Percentiles rank a stretch among this genome's conserved stretches.
Evolutionary conservation across 2,329 filamentous ascomycete genomes (phyloP).

Genomic region (Volutella citrinella): DNA sequence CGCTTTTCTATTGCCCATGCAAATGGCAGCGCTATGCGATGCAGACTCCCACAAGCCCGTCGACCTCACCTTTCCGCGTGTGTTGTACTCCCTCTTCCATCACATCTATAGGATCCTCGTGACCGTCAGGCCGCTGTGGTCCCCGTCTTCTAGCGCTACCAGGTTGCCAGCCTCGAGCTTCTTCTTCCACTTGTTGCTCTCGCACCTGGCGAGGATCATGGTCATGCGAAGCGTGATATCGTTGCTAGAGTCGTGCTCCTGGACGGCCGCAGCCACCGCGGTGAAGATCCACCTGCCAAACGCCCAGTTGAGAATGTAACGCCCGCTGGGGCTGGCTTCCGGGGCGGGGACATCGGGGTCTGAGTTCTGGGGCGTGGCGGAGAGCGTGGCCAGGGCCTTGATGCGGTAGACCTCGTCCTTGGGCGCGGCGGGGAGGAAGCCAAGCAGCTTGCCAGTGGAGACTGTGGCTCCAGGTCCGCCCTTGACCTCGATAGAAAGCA

Average conservation of each 20-base stretch:
- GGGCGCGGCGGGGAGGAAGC: constrained; percentile 68
- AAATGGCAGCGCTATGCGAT: too few relatives aligned
- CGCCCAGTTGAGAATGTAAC: constrained; percentile 97
- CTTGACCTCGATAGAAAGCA: constrained; percentile 74
- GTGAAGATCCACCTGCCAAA: constrained; percentile 96
- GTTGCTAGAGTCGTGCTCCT: constrained; percentile 54
- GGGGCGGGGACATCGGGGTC: constrained; percentile 43
- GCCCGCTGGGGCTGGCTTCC: constrained; percentile 30
- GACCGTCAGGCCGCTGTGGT: constrained; percentile 49
- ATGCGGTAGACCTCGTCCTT: constrained; percentile 97
- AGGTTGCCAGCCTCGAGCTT: constrained; percentile 59
- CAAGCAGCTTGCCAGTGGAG: constrained; percentile 60
- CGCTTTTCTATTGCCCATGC: too few relatives aligned
- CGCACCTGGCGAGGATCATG: constrained; percentile 69
- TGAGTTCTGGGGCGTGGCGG: constrained; percentile 46
- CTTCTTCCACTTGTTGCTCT: constrained; percentile 76
- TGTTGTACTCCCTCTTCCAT: not conserved
- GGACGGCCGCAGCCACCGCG: constrained; percentile 38
- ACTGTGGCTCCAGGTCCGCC: constrained; percentile 38
- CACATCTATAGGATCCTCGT: constrained; percentile 43
- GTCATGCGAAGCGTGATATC: constrained; percentile 66
- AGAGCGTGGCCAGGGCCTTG: constrained; percentile 63
- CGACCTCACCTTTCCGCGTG: too few relatives aligned
- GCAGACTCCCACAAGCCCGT: too few relatives aligned
- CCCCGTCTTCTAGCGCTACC: constrained; percentile 45